Evolutionary conservation across 108 stramenopile species (phyloP).

Genomic region (Pseudonitzschia delicatissima): DNA sequence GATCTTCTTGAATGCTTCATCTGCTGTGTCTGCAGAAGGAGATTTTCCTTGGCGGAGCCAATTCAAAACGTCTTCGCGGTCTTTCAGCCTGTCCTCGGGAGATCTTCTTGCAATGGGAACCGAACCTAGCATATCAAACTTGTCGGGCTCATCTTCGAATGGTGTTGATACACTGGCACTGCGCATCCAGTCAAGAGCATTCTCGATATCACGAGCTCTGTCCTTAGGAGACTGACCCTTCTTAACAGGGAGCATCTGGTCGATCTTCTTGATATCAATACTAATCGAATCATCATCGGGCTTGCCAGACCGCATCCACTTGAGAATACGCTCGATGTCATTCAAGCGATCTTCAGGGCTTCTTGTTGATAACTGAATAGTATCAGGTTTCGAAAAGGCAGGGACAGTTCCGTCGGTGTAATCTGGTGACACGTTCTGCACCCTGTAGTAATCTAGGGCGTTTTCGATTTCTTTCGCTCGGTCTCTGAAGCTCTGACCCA

Average conservation of each 20-base stretch:
- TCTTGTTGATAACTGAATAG: slow-evolving; percentile 1
- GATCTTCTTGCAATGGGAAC: slow-evolving; percentile 9
- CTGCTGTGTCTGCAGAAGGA: too few relatives aligned
- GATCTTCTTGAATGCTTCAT: slow-evolving; percentile 16
- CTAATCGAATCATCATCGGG: neutral
- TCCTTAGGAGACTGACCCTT: slow-evolving; percentile 18
- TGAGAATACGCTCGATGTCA: slow-evolving; percentile 19
- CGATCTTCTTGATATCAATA: slow-evolving; percentile 24
- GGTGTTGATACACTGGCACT: neutral
- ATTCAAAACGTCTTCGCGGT: slow-evolving; percentile 18
- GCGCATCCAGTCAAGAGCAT: slow-evolving; percentile 31
- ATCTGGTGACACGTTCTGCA: slow-evolving; percentile 6
- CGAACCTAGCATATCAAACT: slow-evolving; percentile 13
- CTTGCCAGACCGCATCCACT: slow-evolving; percentile 22
- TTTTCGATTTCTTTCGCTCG: slow-evolving; percentile 36
- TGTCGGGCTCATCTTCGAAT: slow-evolving; percentile 3
- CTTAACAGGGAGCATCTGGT: slow-evolving; percentile 21
- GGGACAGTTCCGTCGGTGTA: neutral
- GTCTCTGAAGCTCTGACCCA: slow-evolving; percentile 2
- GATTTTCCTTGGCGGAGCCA: slow-evolving; percentile 21
- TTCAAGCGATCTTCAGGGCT: slow-evolving; percentile 17
- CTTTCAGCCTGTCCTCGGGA: slow-evolving; percentile 13
- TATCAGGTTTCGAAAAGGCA: neutral
- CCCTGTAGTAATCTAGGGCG: slow-evolving; percentile 25
- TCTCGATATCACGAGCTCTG: slow-evolving; percentile 30